Percentiles rank a stretch among this genome's conserved stretches.
These are phyloP conservation scores for Candida broadrunensis DNA, from an alignment of 805 yeast genomes.

Conservation along the genomic window DNA sequence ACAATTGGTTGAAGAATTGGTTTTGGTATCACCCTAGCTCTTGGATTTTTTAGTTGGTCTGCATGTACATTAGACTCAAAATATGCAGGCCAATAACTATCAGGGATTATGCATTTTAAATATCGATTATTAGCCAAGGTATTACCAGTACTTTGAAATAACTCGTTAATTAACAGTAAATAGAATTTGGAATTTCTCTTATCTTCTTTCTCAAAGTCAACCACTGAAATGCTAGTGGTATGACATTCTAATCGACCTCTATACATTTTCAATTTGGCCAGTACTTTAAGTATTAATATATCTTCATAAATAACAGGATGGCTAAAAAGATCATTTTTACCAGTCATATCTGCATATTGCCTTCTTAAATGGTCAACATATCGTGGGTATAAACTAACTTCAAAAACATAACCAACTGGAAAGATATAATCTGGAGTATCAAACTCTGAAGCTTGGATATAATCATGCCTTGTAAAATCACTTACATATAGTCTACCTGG, in stretches of 20 bases:
- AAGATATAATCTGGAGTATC: constrained; percentile 5
- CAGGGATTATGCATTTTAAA: neutral
- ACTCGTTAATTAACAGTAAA: neutral
- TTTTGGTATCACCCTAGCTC: too few relatives aligned
- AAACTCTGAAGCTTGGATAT: constrained; percentile 2
- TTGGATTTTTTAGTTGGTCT: too few relatives aligned
- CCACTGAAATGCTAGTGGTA: neutral
- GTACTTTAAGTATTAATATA: constrained; percentile 7
- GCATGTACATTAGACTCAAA: too few relatives aligned
- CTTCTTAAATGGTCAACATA: constrained; percentile 3
- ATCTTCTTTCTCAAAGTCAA: neutral
- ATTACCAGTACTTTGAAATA: neutral
- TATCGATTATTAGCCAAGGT: neutral
- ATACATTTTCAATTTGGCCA: constrained; percentile 9
- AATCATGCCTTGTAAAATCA: constrained; percentile 15
- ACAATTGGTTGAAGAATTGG: too few relatives aligned
- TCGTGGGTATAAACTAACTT: constrained; percentile 11
- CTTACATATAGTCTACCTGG: constrained; percentile 15
- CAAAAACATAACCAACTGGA: constrained; percentile 10
- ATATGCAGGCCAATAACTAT: neutral
- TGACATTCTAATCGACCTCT: constrained; percentile 8
- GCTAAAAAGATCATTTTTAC: neutral
- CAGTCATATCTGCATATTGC: constrained; percentile 4
- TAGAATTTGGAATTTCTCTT: too few relatives aligned
- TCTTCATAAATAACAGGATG: constrained; percentile 3